Evolutionary conservation across 208 protist species (phyloP).

Genomic region (Leishmania major): DNA sequence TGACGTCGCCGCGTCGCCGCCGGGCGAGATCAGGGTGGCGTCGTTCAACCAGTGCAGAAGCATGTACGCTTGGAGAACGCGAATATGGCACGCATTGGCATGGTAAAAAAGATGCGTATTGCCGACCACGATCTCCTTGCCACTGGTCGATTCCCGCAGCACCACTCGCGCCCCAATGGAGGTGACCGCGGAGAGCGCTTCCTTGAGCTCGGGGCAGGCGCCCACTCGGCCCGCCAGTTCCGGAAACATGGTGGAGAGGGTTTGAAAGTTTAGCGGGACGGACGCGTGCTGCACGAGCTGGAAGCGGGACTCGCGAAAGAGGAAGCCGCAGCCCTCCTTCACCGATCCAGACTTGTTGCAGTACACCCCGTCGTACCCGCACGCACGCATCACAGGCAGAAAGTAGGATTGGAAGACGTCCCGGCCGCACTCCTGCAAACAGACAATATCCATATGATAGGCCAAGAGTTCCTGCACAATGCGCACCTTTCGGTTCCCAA

Average conservation of each 20-base stretch:
- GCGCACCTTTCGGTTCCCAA: conserved; percentile 72
- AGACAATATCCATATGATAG: conserved; percentile 82
- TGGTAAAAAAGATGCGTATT: conserved; percentile 95
- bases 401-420: conserved; percentile 79
- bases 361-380: conserved; percentile 79
- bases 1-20: background rate
- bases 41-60: conserved; percentile 46
- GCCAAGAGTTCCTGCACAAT: conserved; percentile 85
- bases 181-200: conserved; percentile 67
- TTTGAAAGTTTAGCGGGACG: conserved; percentile 69
- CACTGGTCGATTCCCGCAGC: conserved; percentile 46
- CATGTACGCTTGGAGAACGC: conserved; percentile 85
- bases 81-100: conserved; percentile 89
- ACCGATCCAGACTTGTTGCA: conserved; percentile 76
- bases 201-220: conserved; percentile 57
- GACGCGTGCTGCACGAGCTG: conserved; percentile 30
- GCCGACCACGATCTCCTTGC: conserved; percentile 66
- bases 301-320: conserved; percentile 64
- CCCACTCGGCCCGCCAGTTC: conserved; percentile 43
- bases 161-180: conserved; percentile 50
- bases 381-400: conserved; percentile 50
- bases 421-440: conserved; percentile 89
- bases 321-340: conserved; percentile 78
- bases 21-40: background rate
- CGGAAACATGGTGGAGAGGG: conserved; percentile 42